A percentile compares a stretch with the other conserved stretches of the same genome.
phyloP scores from a whole-genome alignment of 225 moss, liverwort and hornwort genomes.

The Sphagnum tenellum region DNA sequence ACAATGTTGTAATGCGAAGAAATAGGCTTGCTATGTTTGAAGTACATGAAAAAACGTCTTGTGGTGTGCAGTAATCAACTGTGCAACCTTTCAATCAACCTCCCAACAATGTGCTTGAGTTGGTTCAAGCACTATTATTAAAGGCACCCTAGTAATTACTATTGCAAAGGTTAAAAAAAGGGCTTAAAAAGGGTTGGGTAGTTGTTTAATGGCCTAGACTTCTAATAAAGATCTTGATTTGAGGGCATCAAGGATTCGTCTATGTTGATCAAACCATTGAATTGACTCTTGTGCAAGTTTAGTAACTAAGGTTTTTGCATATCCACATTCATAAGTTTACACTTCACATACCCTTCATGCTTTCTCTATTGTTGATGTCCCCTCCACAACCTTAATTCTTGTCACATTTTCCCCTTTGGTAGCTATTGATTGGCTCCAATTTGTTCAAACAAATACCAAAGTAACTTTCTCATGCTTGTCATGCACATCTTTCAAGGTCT shows the following conservation, averaged over 20 bases:
- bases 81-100: slow-evolving; percentile 69
- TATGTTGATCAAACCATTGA: slow-evolving; percentile 85
- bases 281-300: slow-evolving; percentile 73
- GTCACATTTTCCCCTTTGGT: slow-evolving; percentile 67
- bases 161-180: slow-evolving; percentile 81
- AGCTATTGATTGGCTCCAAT: slow-evolving; percentile 55
- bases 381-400: slow-evolving; percentile 61
- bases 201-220: slow-evolving; percentile 48
- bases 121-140: slow-evolving; percentile 80
- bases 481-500: slow-evolving; percentile 70
- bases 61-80: slow-evolving; percentile 56
- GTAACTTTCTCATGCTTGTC: slow-evolving; percentile 60
- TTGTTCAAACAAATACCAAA: slow-evolving; percentile 43
- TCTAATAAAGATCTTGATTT: slow-evolving; percentile 63
- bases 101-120: slow-evolving; percentile 78
- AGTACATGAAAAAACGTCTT: slow-evolving; percentile 69
- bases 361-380: slow-evolving; percentile 67
- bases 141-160: slow-evolving; percentile 70
- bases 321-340: slow-evolving; percentile 68
- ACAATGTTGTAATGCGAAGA: slow-evolving; percentile 59
- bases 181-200: slow-evolving; percentile 37
- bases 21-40: slow-evolving; percentile 65
- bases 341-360: slow-evolving; percentile 42
- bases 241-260: slow-evolving; percentile 66
- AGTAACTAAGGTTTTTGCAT: slow-evolving; percentile 62